A percentile compares a stretch with the other conserved stretches of the same genome.
phyloP scores from a whole-genome alignment of 129 eudicot species.

The Artemisia annua region DNA sequence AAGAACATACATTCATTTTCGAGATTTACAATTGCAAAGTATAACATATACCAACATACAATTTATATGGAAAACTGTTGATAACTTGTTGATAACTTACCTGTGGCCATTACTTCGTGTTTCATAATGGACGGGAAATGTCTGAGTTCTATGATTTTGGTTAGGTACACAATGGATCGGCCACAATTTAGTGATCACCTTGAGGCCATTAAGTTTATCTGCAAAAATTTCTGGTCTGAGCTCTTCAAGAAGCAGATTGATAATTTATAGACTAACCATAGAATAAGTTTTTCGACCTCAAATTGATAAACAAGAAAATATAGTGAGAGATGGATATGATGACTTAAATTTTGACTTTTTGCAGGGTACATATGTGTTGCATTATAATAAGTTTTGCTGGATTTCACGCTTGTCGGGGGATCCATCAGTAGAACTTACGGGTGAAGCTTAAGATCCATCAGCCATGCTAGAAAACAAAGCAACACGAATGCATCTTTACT shows the following conservation, averaged over 20 bases:
- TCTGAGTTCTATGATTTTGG: neutral
- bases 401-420: constrained; percentile 65
- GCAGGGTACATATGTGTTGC: constrained; percentile 90
- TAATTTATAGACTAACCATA: constrained; percentile 86
- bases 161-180: constrained; percentile 85
- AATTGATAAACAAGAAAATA: neutral
- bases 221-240: constrained; percentile 92
- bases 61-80: neutral
- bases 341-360: neutral
- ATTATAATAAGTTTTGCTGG: constrained; percentile 82
- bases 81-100: too few species aligned
- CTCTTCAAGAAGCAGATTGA: constrained; percentile 94
- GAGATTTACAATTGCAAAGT: too few species aligned
- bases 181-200: constrained; percentile 88
- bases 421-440: constrained; percentile 43
- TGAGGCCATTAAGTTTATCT: constrained; percentile 85
- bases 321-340: neutral
- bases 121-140: neutral
- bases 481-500: too few species aligned
- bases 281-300: neutral
- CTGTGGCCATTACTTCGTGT: constrained; percentile 13
- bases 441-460: too few species aligned
- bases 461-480: too few species aligned
- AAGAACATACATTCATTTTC: too few species aligned
- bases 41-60: neutral